Evolutionary conservation across 164 flowering plant species (phyloP).

Genomic region (Nymphaea thermarum): DNA sequence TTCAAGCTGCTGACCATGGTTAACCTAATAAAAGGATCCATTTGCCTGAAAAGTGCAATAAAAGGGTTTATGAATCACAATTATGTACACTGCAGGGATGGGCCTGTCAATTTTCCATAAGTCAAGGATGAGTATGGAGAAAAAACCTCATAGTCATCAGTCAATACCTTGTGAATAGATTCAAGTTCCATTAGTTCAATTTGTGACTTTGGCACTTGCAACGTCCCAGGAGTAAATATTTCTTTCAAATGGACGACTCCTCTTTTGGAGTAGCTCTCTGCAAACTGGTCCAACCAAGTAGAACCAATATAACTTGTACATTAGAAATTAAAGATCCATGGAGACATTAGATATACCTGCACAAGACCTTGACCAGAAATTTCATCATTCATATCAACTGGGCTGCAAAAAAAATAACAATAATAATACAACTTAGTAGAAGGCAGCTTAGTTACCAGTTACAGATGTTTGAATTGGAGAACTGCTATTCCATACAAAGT

Average conservation of each 20-base stretch:
- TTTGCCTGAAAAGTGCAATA: too few relatives aligned
- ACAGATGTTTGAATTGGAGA: not conserved
- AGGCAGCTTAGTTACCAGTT: not conserved
- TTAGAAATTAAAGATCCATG: not conserved
- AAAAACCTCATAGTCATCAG: too few relatives aligned
- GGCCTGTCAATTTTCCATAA: too few relatives aligned
- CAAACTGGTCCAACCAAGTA: constrained; percentile 51
- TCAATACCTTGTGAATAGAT: constrained; percentile 84
- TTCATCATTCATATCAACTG: constrained; percentile 80
- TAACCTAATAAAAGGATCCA: too few relatives aligned
- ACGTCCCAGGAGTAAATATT: constrained; percentile 83
- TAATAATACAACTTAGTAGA: too few relatives aligned
- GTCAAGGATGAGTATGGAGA: too few relatives aligned
- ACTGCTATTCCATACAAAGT: not conserved
- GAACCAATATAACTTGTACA: not conserved
- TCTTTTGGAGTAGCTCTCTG: constrained; percentile 49
- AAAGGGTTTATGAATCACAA: too few relatives aligned
- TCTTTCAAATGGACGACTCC: constrained; percentile 76
- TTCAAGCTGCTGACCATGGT: too few relatives aligned
- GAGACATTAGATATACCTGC: constrained; percentile 42
- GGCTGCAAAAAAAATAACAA: constrained; percentile 36
- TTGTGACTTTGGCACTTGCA: constrained; percentile 64
- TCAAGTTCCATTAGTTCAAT: constrained; percentile 71
- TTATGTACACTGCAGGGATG: too few relatives aligned
- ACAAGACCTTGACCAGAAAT: constrained; percentile 79